Evolutionary conservation across 371 early-diverging fungal genomes (phyloP).

Genomic region (Syncephalis plumigaleata): DNA sequence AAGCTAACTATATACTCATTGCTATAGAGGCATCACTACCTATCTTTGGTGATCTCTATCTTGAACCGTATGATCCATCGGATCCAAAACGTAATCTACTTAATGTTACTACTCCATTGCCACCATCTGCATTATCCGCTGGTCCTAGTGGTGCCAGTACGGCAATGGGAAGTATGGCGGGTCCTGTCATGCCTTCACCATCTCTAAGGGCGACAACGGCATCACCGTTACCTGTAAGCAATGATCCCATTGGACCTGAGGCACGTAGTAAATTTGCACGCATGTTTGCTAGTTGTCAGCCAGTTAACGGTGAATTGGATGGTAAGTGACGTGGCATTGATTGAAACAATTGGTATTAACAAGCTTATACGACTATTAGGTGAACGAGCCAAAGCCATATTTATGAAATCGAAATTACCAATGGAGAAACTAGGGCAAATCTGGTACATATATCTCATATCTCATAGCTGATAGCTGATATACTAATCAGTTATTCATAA

Average conservation of each 20-base stretch:
- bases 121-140: too few species aligned
- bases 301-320: conserved; percentile 8
- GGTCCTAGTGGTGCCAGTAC: too few species aligned
- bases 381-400: conserved; percentile 1
- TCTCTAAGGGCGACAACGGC: too few species aligned
- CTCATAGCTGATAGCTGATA: background rate
- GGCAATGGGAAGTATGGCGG: too few species aligned
- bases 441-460: background rate
- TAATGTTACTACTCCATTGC: too few species aligned
- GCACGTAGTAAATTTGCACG: background rate
- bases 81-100: too few species aligned
- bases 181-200: too few species aligned
- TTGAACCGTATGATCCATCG: too few species aligned
- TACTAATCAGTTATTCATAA: conserved; percentile 1
- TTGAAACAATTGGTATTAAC: conserved; percentile 4
- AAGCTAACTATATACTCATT: too few species aligned
- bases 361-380: conserved; percentile 7
- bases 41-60: too few species aligned
- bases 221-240: too few species aligned
- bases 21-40: too few species aligned
- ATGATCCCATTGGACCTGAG: background rate
- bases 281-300: background rate
- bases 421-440: background rate
- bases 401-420: background rate
- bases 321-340: conserved; percentile 16